phyloP scores from a whole-genome alignment of 2,329 filamentous ascomycete species.

The Rutstroemia sp. region DNA sequence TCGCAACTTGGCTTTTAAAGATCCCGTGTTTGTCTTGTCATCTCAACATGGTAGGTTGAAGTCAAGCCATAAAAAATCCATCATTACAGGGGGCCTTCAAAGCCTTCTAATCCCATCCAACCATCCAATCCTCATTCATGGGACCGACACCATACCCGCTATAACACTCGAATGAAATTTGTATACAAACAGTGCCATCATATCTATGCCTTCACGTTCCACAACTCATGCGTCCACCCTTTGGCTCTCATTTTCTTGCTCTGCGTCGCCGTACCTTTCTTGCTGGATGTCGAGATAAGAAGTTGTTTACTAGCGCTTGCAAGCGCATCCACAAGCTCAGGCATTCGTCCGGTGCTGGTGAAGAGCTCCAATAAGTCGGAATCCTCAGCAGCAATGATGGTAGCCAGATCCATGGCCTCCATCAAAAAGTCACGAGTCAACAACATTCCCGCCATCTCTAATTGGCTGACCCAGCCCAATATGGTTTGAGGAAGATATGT shows the following conservation, averaged over 20 bases:
- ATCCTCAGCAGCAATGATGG: conserved; percentile 62
- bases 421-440: conserved; percentile 71
- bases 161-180: neutral
- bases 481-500: conserved; percentile 81
- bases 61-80: neutral
- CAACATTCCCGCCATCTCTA: conserved; percentile 71
- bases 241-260: conserved; percentile 54
- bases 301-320: conserved; percentile 38
- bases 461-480: conserved; percentile 72
- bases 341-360: conserved; percentile 57
- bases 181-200: neutral
- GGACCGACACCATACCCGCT: neutral
- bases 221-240: conserved; percentile 57
- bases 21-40: neutral
- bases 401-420: conserved; percentile 80
- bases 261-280: conserved; percentile 37
- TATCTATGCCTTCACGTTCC: conserved; percentile 32
- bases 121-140: neutral
- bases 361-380: conserved; percentile 61
- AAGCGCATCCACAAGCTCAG: conserved; percentile 68
- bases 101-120: conserved; percentile 1
- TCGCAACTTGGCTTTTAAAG: neutral
- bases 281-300: conserved; percentile 42
- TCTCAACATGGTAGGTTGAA: conserved; percentile 1
- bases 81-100: neutral